A percentile compares a stretch with the other conserved stretches of the same genome.
phyloP scores from a whole-genome alignment of 129 eudicot genomes.

The Silybum marianum region DNA sequence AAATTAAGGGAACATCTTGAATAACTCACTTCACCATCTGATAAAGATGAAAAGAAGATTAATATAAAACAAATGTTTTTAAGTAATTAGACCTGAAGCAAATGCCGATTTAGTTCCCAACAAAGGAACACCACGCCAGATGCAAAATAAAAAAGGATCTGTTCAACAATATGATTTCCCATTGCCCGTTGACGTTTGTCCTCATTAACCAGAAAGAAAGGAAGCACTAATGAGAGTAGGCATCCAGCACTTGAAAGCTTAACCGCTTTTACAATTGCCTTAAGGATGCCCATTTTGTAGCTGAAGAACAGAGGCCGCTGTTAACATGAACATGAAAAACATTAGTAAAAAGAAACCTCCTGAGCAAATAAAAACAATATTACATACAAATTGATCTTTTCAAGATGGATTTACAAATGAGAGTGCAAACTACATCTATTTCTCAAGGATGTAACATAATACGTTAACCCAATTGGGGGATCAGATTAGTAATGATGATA shows the following conservation, averaged over 20 bases:
- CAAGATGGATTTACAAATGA: conserved; percentile 6
- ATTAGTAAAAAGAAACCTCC: conserved; percentile 12
- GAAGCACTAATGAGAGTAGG: conserved; percentile 43
- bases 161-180: conserved; percentile 46
- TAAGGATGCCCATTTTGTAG: conserved; percentile 83
- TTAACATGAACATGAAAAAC: conserved; percentile 29
- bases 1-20: background rate
- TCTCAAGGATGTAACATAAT: background rate
- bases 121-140: conserved; percentile 61
- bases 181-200: conserved; percentile 33
- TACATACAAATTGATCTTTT: background rate
- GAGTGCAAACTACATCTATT: background rate
- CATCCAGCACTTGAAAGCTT: conserved; percentile 66
- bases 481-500: background rate
- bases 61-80: background rate
- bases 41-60: background rate
- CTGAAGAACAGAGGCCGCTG: conserved; percentile 96
- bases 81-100: conserved; percentile 66
- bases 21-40: background rate
- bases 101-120: conserved; percentile 78
- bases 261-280: conserved; percentile 51
- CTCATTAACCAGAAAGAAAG: conserved; percentile 42
- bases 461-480: background rate
- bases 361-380: background rate
- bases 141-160: conserved; percentile 56